Conservation (phyloP, 139 green algal species). For the Haematococcus sp. region DNA sequence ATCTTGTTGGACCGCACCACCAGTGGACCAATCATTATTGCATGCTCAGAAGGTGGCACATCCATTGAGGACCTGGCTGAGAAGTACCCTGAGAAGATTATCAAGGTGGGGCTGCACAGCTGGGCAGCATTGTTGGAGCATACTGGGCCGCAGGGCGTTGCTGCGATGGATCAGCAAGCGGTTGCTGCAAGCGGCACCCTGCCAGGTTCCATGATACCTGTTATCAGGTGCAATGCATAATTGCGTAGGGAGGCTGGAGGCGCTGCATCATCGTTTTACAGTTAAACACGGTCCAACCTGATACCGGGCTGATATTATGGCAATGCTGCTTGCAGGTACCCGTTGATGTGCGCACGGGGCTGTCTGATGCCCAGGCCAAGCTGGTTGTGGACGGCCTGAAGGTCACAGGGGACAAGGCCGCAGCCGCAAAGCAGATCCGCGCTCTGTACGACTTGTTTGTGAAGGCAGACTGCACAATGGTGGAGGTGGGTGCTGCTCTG, state of each 20-base stretch:
- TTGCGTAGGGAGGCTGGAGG: too few relatives aligned
- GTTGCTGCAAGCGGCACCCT: too few relatives aligned
- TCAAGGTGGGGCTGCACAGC: slow-evolving; percentile 55
- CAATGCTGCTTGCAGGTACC: slow-evolving; percentile 59
- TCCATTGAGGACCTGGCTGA: slow-evolving; percentile 97
- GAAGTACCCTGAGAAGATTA: slow-evolving; percentile 97
- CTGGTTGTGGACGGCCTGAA: slow-evolving; percentile 57
- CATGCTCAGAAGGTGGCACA: slow-evolving; percentile 74
- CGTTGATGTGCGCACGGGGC: slow-evolving; percentile 82
- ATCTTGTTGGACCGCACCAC: slow-evolving; percentile 90
- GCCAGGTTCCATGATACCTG: too few relatives aligned
- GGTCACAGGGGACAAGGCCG: slow-evolving; percentile 61
- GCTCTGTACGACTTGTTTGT: slow-evolving; percentile 90
- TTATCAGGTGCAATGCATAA: too few relatives aligned
- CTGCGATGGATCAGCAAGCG: too few relatives aligned
- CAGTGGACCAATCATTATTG: slow-evolving; percentile 81
- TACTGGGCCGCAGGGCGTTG: too few relatives aligned
- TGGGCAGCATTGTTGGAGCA: too few relatives aligned
- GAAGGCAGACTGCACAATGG: slow-evolving; percentile 94
- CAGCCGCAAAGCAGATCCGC: slow-evolving; percentile 88
- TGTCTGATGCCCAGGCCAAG: slow-evolving; percentile 77
- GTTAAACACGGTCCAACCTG: too few relatives aligned
- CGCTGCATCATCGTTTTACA: too few relatives aligned
- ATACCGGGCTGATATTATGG: too few relatives aligned
- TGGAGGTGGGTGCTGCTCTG: slow-evolving; percentile 76